Evolutionary conservation across 176 grass and related monocot genomes (phyloP).

Genomic region (Hordeum marinum): DNA sequence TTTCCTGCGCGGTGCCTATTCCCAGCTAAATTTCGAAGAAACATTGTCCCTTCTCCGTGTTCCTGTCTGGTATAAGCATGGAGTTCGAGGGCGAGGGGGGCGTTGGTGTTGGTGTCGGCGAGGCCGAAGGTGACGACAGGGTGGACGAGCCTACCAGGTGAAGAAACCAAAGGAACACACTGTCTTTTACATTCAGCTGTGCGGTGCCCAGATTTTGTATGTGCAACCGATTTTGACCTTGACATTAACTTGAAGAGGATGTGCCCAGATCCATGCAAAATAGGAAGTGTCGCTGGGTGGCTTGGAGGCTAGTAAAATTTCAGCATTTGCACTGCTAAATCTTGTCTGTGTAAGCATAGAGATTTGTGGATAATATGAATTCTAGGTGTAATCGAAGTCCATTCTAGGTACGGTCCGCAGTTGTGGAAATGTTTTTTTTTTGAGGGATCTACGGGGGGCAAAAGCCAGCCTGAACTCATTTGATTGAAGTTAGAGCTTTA

Average conservation of each 20-base stretch:
- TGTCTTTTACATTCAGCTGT: neutral
- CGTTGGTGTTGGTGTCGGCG: neutral
- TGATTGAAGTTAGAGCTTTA: too few species aligned
- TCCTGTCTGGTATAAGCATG: constrained; percentile 21
- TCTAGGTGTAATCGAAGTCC: neutral
- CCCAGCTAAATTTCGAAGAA: neutral
- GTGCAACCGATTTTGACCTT: neutral
- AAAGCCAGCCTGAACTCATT: too few species aligned
- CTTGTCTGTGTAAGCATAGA: neutral
- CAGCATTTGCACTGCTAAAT: neutral
- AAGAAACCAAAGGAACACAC: neutral
- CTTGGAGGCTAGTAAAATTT: neutral
- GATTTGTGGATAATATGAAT: neutral
- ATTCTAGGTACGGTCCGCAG: neutral
- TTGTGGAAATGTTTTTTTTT: neutral
- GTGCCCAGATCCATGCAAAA: neutral
- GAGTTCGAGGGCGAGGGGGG: constrained; percentile 47
- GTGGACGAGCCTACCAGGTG: constrained; percentile 53
- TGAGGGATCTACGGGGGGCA: too few species aligned
- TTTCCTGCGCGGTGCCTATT: neutral
- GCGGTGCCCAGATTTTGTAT: neutral
- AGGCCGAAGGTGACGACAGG: constrained; percentile 29
- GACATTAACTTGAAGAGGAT: neutral
- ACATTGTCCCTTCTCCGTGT: neutral
- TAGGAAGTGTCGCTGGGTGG: neutral